Evolutionary conservation across 2,329 filamentous ascomycete species (phyloP), one percentile per base, ranked within the genome.

Genomic region (Aspergillus neoniger): DNA sequence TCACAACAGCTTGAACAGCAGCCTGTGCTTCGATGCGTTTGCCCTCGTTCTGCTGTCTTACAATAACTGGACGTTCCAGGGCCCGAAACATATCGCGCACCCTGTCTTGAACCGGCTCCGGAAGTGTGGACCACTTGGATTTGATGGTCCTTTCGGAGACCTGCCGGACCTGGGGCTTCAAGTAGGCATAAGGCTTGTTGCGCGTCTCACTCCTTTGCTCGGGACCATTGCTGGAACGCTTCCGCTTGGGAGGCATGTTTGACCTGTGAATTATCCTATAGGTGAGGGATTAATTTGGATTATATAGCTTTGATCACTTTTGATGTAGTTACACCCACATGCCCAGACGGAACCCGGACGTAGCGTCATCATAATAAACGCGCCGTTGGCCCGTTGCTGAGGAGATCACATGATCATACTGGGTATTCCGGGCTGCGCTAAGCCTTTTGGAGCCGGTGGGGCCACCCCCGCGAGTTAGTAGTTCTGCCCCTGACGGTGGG

Each of bases 41-140:
- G 41, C 69, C 69, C 61, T 79, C 77, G 69, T 77, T 78, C 50
- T 73, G 72, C 19, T 79, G 75, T 17, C 75, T 72, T 43, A 76
- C 72, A 19, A 79, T 77, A n/a, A 79, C 77, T 32, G 77, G 77
- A 10, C 77, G 70, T 59, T 80, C 77, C 10, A 80, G 65, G 12
- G 75, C 70, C 28, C 72, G 71, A 51, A 81, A 77, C 63, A 80
- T 72, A 41, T 76, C 76, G 38, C 73, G 72, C 49, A 81, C 70
- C 55, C 76, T 79, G 41, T 77, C 77, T 64, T 80, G 79, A 3
- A 74, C 74, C 2, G 76, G 70, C 30, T 77, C 76, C 1, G 78
- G 75, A 2, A 81, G 71, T 5, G 79, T 77, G 12, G 74, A 72
- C 79, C 79, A 81, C 74, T 80, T 80, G 41, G 76, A 73, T 54